phyloP scores from a whole-genome alignment of 106 monocot genomes.

The Allium sativum region DNA sequence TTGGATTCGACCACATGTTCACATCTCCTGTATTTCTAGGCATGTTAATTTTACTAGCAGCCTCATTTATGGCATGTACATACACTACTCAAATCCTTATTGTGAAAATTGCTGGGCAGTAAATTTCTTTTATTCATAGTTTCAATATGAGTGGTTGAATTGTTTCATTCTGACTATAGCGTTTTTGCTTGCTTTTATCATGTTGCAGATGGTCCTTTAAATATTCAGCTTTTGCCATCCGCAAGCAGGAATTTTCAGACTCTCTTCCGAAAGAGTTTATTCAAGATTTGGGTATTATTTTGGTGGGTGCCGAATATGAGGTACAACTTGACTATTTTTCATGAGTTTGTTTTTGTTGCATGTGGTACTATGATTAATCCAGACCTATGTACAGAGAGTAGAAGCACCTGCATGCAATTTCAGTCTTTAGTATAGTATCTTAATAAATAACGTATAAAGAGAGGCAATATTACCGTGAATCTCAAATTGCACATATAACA shows the following conservation, averaged over 20 bases:
- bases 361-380: too few relatives aligned
- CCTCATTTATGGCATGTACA: conserved; percentile 95
- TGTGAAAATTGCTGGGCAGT: conserved; percentile 86
- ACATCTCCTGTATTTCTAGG: conserved; percentile 83
- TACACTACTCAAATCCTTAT: conserved; percentile 93
- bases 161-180: not conserved
- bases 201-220: conserved; percentile 94
- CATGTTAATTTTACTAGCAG: conserved; percentile 70
- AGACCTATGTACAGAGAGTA: too few relatives aligned
- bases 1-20: conserved; percentile 97
- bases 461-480: too few relatives aligned
- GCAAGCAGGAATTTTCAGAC: conserved; percentile 73
- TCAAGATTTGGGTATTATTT: conserved; percentile 72
- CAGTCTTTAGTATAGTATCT: too few relatives aligned
- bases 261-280: conserved; percentile 71
- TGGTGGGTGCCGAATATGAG: conserved; percentile 93
- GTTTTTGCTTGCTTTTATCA: not conserved
- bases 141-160: not conserved
- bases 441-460: too few relatives aligned
- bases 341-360: too few relatives aligned
- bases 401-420: too few relatives aligned
- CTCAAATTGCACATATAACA: too few relatives aligned
- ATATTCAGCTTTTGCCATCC: conserved; percentile 51
- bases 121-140: not conserved
- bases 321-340: conserved; percentile 13